Percentiles rank a stretch among this genome's conserved stretches.
phyloP scores from a whole-genome alignment of 768 basidiomycete genomes.

The Termitomyces sp. region DNA sequence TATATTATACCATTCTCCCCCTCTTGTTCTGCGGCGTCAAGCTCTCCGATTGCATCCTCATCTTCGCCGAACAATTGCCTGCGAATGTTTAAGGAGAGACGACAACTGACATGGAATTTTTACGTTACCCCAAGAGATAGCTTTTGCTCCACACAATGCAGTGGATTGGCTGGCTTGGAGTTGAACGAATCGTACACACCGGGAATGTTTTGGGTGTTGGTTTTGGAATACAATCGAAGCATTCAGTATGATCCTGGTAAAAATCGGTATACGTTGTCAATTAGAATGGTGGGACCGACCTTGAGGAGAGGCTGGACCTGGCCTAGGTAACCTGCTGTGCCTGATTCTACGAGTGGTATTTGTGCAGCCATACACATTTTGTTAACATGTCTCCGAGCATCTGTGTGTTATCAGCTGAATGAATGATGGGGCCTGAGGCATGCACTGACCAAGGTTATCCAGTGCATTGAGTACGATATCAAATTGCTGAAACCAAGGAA shows the following conservation, averaged over 20 bases:
- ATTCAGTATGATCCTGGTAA: slow-evolving; percentile 77
- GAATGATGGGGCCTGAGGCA: not conserved
- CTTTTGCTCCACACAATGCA: slow-evolving; percentile 99
- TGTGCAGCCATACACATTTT: slow-evolving; percentile 94
- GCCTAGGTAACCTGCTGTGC: slow-evolving; percentile 94
- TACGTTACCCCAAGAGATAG: slow-evolving; percentile 82
- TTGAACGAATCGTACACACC: slow-evolving; percentile 96
- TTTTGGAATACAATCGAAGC: slow-evolving; percentile 95
- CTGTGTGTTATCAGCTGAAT: slow-evolving; percentile 29
- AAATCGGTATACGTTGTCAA: not conserved
- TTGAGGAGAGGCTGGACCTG: slow-evolving; percentile 94
- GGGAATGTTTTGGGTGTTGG: slow-evolving; percentile 92
- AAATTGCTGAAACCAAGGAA: slow-evolving; percentile 86
- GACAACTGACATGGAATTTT: not conserved
- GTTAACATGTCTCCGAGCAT: slow-evolving; percentile 93
- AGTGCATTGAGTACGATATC: slow-evolving; percentile 93
- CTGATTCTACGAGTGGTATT: slow-evolving; percentile 90
- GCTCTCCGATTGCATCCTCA: slow-evolving; percentile 71
- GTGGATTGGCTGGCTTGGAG: slow-evolving; percentile 95
- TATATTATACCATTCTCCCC: slow-evolving; percentile 89
- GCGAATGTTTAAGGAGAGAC: slow-evolving; percentile 1
- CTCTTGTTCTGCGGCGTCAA: slow-evolving; percentile 87
- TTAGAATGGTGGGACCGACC: slow-evolving; percentile 31
- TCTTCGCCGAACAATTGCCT: slow-evolving; percentile 96
- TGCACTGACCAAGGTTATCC: slow-evolving; percentile 81